Conservation (phyloP, 164 flowering plant genomes). For the Kingdonia uniflora region DNA sequence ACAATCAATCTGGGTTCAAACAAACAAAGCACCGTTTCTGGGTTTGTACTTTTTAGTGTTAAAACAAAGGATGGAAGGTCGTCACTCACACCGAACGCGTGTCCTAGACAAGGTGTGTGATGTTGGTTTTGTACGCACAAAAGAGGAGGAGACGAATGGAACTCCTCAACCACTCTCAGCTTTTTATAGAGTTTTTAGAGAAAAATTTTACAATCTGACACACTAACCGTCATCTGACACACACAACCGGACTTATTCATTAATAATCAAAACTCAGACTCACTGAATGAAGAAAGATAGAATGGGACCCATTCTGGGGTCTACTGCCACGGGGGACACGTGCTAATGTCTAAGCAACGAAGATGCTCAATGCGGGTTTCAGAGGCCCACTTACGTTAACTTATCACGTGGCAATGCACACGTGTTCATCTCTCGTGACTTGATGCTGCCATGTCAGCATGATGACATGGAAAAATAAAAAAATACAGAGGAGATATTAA, state of each 20-base stretch:
- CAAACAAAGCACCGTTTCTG: no score
- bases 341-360: constrained; percentile 12
- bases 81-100: constrained; percentile 9
- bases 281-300: background rate
- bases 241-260: background rate
- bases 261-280: no score
- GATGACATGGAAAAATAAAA: constrained; percentile 11
- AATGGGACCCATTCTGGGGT: background rate
- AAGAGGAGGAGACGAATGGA: background rate
- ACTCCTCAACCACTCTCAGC: background rate
- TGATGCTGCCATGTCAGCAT: constrained; percentile 7
- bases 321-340: constrained; percentile 19
- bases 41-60: background rate
- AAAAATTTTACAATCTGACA: background rate
- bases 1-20: no score
- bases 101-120: constrained; percentile 1
- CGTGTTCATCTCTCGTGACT: background rate
- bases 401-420: constrained; percentile 8
- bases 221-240: constrained; percentile 7
- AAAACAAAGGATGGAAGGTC: background rate
- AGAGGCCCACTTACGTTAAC: constrained; percentile 6
- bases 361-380: background rate
- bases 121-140: constrained; percentile 6
- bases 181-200: no score
- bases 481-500: no score